Evolutionary conservation across 2,329 filamentous ascomycete genomes (phyloP).

Genomic region (Cryphonectria parasitica): DNA sequence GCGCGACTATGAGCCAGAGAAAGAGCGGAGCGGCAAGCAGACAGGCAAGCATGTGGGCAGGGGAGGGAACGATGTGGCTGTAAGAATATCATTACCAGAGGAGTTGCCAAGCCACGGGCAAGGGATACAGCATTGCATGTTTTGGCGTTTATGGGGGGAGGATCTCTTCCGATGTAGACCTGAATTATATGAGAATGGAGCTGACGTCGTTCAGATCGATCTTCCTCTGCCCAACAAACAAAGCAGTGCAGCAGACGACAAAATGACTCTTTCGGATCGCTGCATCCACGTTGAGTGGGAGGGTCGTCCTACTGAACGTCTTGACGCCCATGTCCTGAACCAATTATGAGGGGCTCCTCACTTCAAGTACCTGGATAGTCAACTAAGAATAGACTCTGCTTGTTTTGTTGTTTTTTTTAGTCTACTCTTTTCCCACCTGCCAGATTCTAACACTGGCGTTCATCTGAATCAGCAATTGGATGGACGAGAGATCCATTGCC

Average conservation of each 20-base stretch:
- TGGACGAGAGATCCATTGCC: neutral
- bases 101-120: constrained; percentile 14
- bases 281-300: neutral
- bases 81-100: constrained; percentile 22
- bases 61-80: constrained; percentile 16
- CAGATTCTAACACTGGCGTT: neutral
- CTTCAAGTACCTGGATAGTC: neutral
- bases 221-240: neutral
- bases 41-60: neutral
- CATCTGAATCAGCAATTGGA: neutral
- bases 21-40: neutral
- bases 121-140: constrained; percentile 26
- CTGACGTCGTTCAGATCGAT: constrained; percentile 16
- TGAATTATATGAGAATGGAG: constrained; percentile 28
- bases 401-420: neutral
- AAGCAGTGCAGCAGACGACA: neutral
- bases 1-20: neutral
- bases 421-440: neutral
- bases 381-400: neutral
- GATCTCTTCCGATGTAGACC: constrained; percentile 25
- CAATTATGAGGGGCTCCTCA: neutral
- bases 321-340: neutral
- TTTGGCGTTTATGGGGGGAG: constrained; percentile 26
- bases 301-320: neutral
- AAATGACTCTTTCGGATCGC: neutral